Base-by-base conservation (phyloP, 2,329 filamentous ascomycete genomes). In the Claviceps arundinis region DNA sequence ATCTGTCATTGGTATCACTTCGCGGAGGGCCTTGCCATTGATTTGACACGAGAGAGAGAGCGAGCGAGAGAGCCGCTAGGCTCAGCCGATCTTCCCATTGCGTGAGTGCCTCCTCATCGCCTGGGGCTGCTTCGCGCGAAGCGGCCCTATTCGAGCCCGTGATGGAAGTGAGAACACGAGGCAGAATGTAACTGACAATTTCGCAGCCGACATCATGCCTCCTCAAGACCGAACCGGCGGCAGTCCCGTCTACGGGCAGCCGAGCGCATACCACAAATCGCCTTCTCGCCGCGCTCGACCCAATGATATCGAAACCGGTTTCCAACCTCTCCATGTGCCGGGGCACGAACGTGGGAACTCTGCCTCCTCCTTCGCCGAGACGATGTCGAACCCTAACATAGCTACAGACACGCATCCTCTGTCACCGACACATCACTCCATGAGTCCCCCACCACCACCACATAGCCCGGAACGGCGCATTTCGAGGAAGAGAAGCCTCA, bases 401-500 rank as follows among this genome's bases (percentile, higher is more conserved):
- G 73, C 76, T 64, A 72, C 72, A 70, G 80, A 83, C 63, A 73
- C 65, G 58, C 65, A 72, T 56, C 77, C 75, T 62, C 70, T 81
- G 62, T 78, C 76, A 45, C 74, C 75, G 34, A 70, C 71, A 44
- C 58, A 58, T 50, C 58, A 59, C 14, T 55, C 59, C 37, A 63
- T 61, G 45, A 68, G 69, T 38, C 54, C 66, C 59, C 44, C 44
- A 19, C 44, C 26, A 7, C 44, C 64, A 30, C 58, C 60, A 38
- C 57, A 53, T 16, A 56, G 56, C 43, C 56, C 58, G 55, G 61
- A 70, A 50, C 63, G 68, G 50, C 64, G 68, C 41, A 66, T 79
- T 55, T 64, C 70, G 55, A 82, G 90, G 60, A 97, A 97, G 70
- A 82, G 86, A 65, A 96, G 88, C 67, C 73, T 98, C 57, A 84